phyloP scores from a whole-genome alignment of 164 flowering plant species.

The Aristolochia contorta region DNA sequence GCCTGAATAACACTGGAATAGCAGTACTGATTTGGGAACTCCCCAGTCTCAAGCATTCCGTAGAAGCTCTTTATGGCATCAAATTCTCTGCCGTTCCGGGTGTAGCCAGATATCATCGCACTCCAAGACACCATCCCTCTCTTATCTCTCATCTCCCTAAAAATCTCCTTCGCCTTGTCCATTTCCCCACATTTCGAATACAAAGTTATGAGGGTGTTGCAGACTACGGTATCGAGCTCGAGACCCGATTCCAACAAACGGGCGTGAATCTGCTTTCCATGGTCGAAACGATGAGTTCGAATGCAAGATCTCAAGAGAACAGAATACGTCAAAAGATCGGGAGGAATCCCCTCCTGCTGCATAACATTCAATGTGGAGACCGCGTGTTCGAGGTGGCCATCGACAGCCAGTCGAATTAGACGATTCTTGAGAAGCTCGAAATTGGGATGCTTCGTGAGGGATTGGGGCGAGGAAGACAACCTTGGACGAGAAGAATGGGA shows the following conservation, averaged over 20 bases:
- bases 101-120: conserved; percentile 66
- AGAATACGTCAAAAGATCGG: conserved; percentile 50
- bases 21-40: conserved; percentile 60
- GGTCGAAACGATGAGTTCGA: conserved; percentile 36
- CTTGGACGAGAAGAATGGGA: conserved; percentile 15
- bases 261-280: conserved; percentile 49
- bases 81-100: conserved; percentile 26
- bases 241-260: conserved; percentile 31
- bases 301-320: conserved; percentile 71
- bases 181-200: conserved; percentile 61
- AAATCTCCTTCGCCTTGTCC: conserved; percentile 31
- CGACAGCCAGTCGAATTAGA: conserved; percentile 34
- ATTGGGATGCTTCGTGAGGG: conserved; percentile 13
- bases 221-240: conserved; percentile 33
- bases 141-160: conserved; percentile 32
- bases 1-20: conserved; percentile 56
- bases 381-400: conserved; percentile 39
- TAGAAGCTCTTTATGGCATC: conserved; percentile 37
- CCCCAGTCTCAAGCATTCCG: conserved; percentile 46
- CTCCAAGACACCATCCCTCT: conserved; percentile 77
- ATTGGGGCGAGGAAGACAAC: conserved; percentile 7
- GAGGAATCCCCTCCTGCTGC: conserved; percentile 25
- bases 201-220: conserved; percentile 57
- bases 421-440: conserved; percentile 30
- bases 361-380: conserved; percentile 48